phyloP scores from a whole-genome alignment of 441 rosid genomes.

The Viola pubescens region DNA sequence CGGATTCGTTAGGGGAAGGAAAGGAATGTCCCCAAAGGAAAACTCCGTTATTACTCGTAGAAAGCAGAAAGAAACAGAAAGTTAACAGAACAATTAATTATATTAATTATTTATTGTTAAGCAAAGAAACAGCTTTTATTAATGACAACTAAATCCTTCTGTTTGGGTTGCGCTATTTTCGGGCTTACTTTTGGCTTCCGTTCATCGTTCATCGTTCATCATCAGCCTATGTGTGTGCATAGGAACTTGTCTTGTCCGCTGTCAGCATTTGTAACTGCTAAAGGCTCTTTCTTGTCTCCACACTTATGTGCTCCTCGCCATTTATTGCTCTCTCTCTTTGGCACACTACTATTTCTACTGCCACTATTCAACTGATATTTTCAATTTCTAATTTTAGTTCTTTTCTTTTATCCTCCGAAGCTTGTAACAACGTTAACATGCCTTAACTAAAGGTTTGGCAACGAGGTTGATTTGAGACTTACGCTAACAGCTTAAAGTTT shows the following conservation, averaged over 20 bases:
- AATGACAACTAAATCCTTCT: neutral
- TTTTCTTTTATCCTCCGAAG: no score
- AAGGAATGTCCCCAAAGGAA: slow-evolving; percentile 46
- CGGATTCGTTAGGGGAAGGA: slow-evolving; percentile 40
- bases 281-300: no score
- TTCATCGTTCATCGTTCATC: no score
- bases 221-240: no score
- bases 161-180: neutral
- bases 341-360: no score
- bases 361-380: no score
- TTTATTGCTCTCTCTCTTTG: no score
- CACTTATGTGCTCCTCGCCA: neutral
- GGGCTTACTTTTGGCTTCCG: neutral
- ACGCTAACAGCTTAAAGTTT: no score
- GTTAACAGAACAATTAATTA: neutral
- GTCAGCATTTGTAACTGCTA: neutral
- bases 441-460: no score
- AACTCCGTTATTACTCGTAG: neutral
- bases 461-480: no score
- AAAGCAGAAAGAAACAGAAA: neutral
- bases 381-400: no score
- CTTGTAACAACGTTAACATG: no score
- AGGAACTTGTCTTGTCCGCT: neutral
- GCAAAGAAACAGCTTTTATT: neutral
- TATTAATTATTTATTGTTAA: neutral